Evolutionary conservation across 352 stramenopile genomes (phyloP).

Genomic region (Pseudoperonospora humuli): DNA sequence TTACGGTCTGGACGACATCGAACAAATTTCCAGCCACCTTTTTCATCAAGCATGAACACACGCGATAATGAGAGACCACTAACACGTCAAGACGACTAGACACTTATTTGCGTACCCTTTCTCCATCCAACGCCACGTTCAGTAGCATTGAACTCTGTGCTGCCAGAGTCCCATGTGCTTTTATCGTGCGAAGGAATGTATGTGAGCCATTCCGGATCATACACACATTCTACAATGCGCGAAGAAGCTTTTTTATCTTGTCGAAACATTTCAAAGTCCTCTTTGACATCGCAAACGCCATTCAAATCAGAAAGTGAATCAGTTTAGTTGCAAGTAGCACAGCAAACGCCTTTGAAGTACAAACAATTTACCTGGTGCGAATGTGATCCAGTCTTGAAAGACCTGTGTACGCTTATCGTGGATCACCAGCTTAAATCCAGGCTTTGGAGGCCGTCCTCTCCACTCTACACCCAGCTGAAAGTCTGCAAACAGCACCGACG

Average conservation of each 20-base stretch:
- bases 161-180: constrained; percentile 63
- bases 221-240: constrained; percentile 77
- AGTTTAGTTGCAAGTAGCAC: neutral
- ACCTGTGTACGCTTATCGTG: constrained; percentile 79
- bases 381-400: constrained; percentile 86
- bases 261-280: constrained; percentile 73
- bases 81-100: constrained; percentile 31
- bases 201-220: constrained; percentile 72
- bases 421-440: constrained; percentile 78
- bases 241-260: constrained; percentile 79
- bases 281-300: constrained; percentile 11
- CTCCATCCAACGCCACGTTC: constrained; percentile 66
- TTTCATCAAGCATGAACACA: neutral
- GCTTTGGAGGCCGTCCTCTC: constrained; percentile 62
- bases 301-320: neutral
- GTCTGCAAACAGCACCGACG: constrained; percentile 44
- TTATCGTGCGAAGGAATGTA: constrained; percentile 83
- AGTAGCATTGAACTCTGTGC: constrained; percentile 51
- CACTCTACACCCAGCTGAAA: constrained; percentile 82
- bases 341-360: neutral
- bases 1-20: constrained; percentile 53
- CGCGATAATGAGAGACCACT: constrained; percentile 14
- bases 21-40: constrained; percentile 74
- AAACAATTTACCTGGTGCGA: constrained; percentile 41
- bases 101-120: constrained; percentile 39